Evolutionary conservation across 257 asterid genomes (phyloP), one percentile per base, ranked within the genome.

Genomic region (Gentiana macrophylla): DNA sequence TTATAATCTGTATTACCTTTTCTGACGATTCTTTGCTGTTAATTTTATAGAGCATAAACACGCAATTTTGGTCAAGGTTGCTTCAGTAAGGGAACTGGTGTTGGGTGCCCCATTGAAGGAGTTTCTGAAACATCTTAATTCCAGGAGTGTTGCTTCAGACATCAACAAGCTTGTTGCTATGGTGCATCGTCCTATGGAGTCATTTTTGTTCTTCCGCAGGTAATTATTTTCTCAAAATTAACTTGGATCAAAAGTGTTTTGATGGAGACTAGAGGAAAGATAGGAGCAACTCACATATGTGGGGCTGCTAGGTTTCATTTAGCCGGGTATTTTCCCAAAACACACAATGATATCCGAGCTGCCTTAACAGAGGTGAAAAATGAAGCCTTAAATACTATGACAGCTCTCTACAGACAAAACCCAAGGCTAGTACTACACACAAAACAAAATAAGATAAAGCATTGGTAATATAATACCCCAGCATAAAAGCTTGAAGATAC

Each of bases 181-280:
- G 56, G 94, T 85, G 60, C 97, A 91, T 77, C 88, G 97, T 66
- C 97, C 95, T 33, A 84, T 79, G 37, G 97, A 87, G 75, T 88
- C 95, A n/a, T 91, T 83, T 84, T 81, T 72, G 89, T 87, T 60
- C 51, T 85, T 67, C 96, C 97, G 50, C 86, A 82, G 94, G 98
- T 87, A 68, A 70, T 54, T 38, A 49, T 7, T 52, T 47, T 62
- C 7, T 57, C 34, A 32, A 24, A 32, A 0, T 33, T 44, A 32
- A 24, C 32, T 57, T 45, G 11, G 45, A 12, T 57, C 24, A 45
- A 10, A 41, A 2, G 7, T 4, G 46, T 41, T 41, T 10, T 41
- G 6, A 41, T 5, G 46, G 46, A 24, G 24, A 24, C 24, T 24
- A 24, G 24, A 24, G 24, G 24, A 24, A 24, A 24, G 24, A 24